These are phyloP conservation scores for Lactuca saligna DNA, from an alignment of 129 eudicot genomes.

Conservation along the genomic window DNA sequence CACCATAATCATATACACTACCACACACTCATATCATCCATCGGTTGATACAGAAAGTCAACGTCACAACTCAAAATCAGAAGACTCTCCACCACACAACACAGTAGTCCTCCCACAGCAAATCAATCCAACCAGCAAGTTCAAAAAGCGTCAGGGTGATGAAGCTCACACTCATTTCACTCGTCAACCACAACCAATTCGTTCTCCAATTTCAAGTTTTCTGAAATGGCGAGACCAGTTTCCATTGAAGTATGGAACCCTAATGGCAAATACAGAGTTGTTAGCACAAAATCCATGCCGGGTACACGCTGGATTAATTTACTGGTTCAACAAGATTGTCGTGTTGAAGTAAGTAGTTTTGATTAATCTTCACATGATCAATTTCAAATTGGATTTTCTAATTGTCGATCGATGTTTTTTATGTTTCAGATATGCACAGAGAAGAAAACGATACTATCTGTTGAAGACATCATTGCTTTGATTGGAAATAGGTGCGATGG, in stretches of 20 bases:
- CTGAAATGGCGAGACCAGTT: slow-evolving; percentile 80
- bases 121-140: slow-evolving; percentile 29
- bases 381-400: neutral
- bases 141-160: slow-evolving; percentile 23
- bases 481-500: slow-evolving; percentile 97
- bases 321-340: slow-evolving; percentile 83
- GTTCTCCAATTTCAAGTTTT: slow-evolving; percentile 2
- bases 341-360: slow-evolving; percentile 68
- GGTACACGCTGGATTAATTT: slow-evolving; percentile 98
- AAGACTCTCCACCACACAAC: neutral
- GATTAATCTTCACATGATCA: neutral
- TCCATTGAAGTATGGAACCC: slow-evolving; percentile 94
- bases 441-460: slow-evolving; percentile 92
- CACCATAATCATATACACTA: slow-evolving; percentile 26
- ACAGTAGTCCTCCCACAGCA: slow-evolving; percentile 25
- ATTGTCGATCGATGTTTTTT: neutral
- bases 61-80: neutral
- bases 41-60: neutral
- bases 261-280: slow-evolving; percentile 91
- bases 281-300: slow-evolving; percentile 97
- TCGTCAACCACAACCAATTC: slow-evolving; percentile 9
- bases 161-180: slow-evolving; percentile 11
- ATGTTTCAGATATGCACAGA: slow-evolving; percentile 77
- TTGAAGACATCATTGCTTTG: slow-evolving; percentile 86
- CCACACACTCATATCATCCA: slow-evolving; percentile 12